phyloP scores from a whole-genome alignment of 139 green algal species.

The Closterium sp. region DNA sequence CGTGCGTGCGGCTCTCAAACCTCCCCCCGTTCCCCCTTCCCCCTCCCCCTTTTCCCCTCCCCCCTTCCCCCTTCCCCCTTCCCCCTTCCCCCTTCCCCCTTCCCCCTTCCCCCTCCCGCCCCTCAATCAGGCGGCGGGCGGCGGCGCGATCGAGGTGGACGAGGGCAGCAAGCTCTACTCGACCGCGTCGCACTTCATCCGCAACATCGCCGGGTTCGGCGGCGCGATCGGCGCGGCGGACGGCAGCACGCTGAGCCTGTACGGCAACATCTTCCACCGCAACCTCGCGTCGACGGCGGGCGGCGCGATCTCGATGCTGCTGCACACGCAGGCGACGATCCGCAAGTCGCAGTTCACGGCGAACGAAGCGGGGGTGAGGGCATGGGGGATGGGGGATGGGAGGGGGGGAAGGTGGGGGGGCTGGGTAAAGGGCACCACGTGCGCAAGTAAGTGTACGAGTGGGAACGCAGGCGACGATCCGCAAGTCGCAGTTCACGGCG shows the following conservation, averaged over 20 bases:
- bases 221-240: conserved; percentile 2
- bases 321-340: background rate
- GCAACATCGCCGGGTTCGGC: background rate
- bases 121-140: background rate
- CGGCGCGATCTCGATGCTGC: background rate
- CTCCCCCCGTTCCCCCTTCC: no score
- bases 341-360: conserved; percentile 1
- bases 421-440: no score
- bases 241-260: background rate
- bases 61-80: no score
- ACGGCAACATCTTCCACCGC: conserved; percentile 2
- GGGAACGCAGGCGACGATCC: background rate
- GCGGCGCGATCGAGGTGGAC: background rate
- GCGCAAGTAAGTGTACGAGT: no score
- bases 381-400: no score
- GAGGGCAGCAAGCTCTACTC: background rate
- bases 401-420: no score
- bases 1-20: no score
- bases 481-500: conserved; percentile 1
- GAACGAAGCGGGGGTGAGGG: conserved; percentile 5
- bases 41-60: no score
- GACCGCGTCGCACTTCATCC: conserved; percentile 5
- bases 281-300: conserved; percentile 7
- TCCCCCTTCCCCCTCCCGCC: no score
- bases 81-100: no score